Evolutionary conservation across 768 basidiomycete genomes (phyloP).

Genomic region (Aureoboletus auriporus): DNA sequence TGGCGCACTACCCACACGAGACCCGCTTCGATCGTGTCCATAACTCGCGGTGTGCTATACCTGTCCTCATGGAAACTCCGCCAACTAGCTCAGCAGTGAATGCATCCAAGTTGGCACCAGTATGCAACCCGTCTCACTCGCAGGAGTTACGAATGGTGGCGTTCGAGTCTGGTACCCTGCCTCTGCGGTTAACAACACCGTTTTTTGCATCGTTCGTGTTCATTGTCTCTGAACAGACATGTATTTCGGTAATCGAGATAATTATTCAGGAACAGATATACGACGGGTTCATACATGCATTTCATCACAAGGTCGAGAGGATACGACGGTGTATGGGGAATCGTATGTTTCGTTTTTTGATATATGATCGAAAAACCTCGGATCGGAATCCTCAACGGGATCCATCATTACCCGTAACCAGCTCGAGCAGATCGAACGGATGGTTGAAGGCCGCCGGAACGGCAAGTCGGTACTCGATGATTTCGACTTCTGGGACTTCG

Average conservation of each 20-base stretch:
- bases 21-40: too few species aligned
- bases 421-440: conserved; percentile 58
- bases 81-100: too few species aligned
- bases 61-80: too few species aligned
- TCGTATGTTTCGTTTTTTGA: conserved; percentile 23
- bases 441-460: conserved; percentile 51
- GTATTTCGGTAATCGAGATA: conserved; percentile 42
- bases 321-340: conserved; percentile 52
- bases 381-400: conserved; percentile 75
- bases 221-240: conserved; percentile 75
- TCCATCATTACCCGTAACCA: conserved; percentile 67
- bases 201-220: conserved; percentile 82
- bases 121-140: too few species aligned
- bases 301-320: conserved; percentile 53
- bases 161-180: conserved; percentile 34
- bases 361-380: conserved; percentile 12
- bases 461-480: conserved; percentile 63
- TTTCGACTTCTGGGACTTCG: conserved; percentile 62
- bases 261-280: conserved; percentile 70
- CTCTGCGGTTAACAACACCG: conserved; percentile 74
- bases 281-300: conserved; percentile 53
- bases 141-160: too few species aligned
- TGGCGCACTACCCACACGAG: too few species aligned
- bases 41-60: too few species aligned
- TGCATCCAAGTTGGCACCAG: too few species aligned